Conservation (phyloP, 2,329 filamentous ascomycete species). For the Talaromyces sp. region DNA sequence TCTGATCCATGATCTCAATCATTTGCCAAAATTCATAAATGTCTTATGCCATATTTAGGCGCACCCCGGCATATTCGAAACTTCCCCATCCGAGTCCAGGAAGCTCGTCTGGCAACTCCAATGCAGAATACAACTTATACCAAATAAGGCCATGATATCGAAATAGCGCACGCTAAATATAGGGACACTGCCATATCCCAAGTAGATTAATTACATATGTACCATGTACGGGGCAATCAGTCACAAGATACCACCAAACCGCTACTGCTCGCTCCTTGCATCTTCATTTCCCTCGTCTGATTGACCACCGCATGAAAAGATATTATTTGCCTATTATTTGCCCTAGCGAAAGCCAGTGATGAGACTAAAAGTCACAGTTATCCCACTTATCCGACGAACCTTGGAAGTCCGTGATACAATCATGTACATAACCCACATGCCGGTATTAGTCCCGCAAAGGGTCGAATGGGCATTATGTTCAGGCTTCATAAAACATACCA, state of each 20-base stretch:
- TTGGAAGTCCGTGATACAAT: neutral
- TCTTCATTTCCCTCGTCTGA: neutral
- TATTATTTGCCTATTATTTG: no score
- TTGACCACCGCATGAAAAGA: neutral
- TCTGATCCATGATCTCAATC: no score
- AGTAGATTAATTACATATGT: neutral
- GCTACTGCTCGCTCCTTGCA: neutral
- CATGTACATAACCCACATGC: neutral
- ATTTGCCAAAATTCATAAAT: no score
- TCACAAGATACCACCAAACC: neutral
- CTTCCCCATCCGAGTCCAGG: neutral
- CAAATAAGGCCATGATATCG: neutral
- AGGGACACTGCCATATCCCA: neutral
- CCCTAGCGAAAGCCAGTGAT: no score
- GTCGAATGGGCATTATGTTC: neutral
- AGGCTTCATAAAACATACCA: neutral
- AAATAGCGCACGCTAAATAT: neutral
- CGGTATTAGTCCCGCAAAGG: neutral
- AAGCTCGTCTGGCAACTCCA: neutral
- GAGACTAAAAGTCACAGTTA: no score
- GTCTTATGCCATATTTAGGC: no score
- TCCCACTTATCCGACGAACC: neutral
- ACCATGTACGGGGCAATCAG: neutral
- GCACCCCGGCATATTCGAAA: neutral
- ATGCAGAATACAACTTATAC: neutral